Conservation (phyloP, 805 yeast species). For the Pichia pseudocactophila region DNA sequence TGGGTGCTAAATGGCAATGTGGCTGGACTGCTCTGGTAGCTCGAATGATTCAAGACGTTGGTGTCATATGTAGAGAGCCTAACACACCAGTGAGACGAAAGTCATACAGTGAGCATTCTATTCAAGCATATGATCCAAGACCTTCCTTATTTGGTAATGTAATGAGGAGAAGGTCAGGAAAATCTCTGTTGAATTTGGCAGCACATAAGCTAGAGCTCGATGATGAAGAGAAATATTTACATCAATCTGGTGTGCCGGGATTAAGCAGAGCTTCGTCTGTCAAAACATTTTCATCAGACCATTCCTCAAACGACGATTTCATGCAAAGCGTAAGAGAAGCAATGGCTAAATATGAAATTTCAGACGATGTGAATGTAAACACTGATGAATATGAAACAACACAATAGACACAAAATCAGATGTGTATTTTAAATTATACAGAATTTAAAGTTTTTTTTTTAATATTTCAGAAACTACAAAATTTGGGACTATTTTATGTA, state of each 20-base stretch:
- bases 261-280: slow-evolving; percentile 24
- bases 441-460: neutral
- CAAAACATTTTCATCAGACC: slow-evolving; percentile 21
- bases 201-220: slow-evolving; percentile 58
- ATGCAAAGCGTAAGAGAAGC: slow-evolving; percentile 35
- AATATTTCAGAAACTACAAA: neutral
- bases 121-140: slow-evolving; percentile 37
- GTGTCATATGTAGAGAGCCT: slow-evolving; percentile 56
- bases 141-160: slow-evolving; percentile 30
- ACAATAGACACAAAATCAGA: too few relatives aligned
- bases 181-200: slow-evolving; percentile 59
- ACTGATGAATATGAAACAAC: slow-evolving; percentile 53
- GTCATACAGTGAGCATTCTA: slow-evolving; percentile 25
- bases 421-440: too few relatives aligned
- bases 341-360: slow-evolving; percentile 28
- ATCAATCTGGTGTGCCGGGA: slow-evolving; percentile 23
- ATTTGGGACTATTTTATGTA: slow-evolving; percentile 29
- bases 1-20: slow-evolving; percentile 90
- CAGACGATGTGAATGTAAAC: slow-evolving; percentile 36
- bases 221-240: slow-evolving; percentile 43
- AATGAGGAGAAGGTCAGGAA: slow-evolving; percentile 64
- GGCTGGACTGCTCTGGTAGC: slow-evolving; percentile 96
- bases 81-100: slow-evolving; percentile 23
- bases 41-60: slow-evolving; percentile 84
- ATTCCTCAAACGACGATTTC: slow-evolving; percentile 24